A percentile compares a stretch with the other conserved stretches of the same genome.
phyloP scores from a whole-genome alignment of 1,284 basidiomycete species.

The Tremellales sp. region DNA sequence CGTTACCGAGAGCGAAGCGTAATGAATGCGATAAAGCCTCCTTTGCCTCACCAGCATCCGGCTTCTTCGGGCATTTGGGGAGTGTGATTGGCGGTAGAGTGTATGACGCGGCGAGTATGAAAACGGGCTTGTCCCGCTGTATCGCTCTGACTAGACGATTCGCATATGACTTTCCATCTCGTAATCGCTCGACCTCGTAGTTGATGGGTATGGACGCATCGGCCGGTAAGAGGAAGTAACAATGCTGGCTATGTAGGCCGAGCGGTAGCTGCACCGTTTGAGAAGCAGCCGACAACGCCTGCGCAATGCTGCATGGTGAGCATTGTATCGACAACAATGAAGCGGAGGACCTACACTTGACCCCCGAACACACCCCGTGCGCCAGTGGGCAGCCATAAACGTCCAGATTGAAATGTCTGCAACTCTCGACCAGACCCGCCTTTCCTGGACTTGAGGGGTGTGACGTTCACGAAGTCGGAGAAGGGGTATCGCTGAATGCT shows the following conservation, averaged over 20 bases:
- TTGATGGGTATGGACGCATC: constrained; percentile 72
- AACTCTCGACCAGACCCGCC: not conserved
- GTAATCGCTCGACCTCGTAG: constrained; percentile 79
- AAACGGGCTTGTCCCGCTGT: constrained; percentile 72
- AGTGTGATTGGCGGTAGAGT: constrained; percentile 56
- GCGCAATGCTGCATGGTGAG: constrained; percentile 58
- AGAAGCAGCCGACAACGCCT: constrained; percentile 74
- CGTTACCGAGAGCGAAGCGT: constrained; percentile 13
- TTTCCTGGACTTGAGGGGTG: not conserved
- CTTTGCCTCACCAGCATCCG: constrained; percentile 2
- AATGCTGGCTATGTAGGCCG: constrained; percentile 58
- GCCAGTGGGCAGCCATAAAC: constrained; percentile 62
- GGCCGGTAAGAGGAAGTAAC: constrained; percentile 53
- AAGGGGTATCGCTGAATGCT: not conserved
- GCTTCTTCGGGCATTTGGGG: not conserved
- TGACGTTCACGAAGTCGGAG: not conserved
- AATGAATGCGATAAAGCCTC: constrained; percentile 18
- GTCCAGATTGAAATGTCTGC: constrained; percentile 52
- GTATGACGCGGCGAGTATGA: constrained; percentile 81
- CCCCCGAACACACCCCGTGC: constrained; percentile 83
- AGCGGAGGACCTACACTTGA: constrained; percentile 51
- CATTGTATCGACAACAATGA: not conserved
- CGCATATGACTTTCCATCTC: constrained; percentile 54
- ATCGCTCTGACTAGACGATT: constrained; percentile 65
- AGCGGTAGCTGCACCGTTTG: constrained; percentile 65